Evolutionary conservation across 2,329 filamentous ascomycete genomes (phyloP), one percentile per base, ranked within the genome.

Genomic region (Claviceps spartinae): DNA sequence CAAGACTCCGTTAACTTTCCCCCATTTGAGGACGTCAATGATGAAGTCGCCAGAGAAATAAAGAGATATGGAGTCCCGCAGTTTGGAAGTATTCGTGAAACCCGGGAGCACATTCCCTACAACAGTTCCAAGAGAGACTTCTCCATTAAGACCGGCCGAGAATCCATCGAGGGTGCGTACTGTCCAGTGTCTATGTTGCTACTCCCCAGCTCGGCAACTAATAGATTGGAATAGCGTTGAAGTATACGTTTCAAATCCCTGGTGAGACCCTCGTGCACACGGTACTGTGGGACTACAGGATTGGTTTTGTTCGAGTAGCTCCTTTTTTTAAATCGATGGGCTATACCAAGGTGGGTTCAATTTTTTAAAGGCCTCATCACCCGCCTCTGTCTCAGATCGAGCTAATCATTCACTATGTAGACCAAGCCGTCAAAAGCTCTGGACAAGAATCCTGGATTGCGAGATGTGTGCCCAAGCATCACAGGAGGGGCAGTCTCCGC

Each of bases 261-360:
- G 80, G 75, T 11, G 78, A 85, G 46, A 76, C 83, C 2, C 76
- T 74, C 56, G 74, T 78, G 50, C 90, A 85, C 65, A 80, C 79
- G 1, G 82, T 97, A 55, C 89, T 96, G 80, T 98, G 93, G 93
- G 93, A 98, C 67, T 96, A 96, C 71, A 91, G 94, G 60, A 81
- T 91, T 55, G 93, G 93, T 8, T 82, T 97, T 34, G 90, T 97
- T 56, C 83, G 91, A 55, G 94, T 95, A 68, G 96, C 90, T 2
- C 86, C 89, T 30, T 87, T 97, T 64, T 97, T 97, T 77, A 95
- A 95, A 67, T 89, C 86, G 58, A 84, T 83, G 64, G 82, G 85
- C 57, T 91, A 91, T 63, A 78, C 84, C 57, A 98, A 98, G 81
- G 91, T 89, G 65, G 63, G 50, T 38, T 20, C 20, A 13, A 24